Evolutionary conservation across 345 rosid species (phyloP).

Genomic region (Eucalyptus pauciflora): DNA sequence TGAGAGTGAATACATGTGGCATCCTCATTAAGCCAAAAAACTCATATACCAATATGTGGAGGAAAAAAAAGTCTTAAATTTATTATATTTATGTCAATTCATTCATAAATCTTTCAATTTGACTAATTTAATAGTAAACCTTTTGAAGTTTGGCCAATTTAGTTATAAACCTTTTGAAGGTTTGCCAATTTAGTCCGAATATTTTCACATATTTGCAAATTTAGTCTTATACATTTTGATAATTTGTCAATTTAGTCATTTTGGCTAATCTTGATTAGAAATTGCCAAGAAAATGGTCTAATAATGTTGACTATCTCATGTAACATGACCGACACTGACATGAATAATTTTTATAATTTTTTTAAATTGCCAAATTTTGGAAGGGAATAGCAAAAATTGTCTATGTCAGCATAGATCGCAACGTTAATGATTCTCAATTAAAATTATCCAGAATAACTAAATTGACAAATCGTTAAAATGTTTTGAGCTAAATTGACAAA

Average conservation of each 20-base stretch:
- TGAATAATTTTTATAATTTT: accelerated
- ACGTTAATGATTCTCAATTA: accelerated
- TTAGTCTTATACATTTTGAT: accelerated
- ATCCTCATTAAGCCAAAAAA: neutral
- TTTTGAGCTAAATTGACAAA: accelerated
- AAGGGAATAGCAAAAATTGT: too few species aligned
- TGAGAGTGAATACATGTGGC: neutral
- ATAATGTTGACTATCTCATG: accelerated
- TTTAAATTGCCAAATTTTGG: too few species aligned
- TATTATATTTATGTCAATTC: accelerated
- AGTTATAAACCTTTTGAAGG: accelerated
- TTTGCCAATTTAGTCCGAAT: accelerated
- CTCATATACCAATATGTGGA: neutral
- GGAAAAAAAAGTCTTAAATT: accelerated
- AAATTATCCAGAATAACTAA: accelerated
- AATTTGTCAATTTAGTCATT: too few species aligned
- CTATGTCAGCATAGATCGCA: accelerated
- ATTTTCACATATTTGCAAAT: too few species aligned
- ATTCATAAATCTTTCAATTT: too few species aligned
- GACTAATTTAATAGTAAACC: accelerated
- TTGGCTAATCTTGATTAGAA: too few species aligned
- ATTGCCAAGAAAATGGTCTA: too few species aligned
- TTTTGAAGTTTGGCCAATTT: too few species aligned
- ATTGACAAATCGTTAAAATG: accelerated
- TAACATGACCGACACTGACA: accelerated